phyloP scores from a whole-genome alignment of 2,329 filamentous ascomycete genomes.

The Drechslera avenae region DNA sequence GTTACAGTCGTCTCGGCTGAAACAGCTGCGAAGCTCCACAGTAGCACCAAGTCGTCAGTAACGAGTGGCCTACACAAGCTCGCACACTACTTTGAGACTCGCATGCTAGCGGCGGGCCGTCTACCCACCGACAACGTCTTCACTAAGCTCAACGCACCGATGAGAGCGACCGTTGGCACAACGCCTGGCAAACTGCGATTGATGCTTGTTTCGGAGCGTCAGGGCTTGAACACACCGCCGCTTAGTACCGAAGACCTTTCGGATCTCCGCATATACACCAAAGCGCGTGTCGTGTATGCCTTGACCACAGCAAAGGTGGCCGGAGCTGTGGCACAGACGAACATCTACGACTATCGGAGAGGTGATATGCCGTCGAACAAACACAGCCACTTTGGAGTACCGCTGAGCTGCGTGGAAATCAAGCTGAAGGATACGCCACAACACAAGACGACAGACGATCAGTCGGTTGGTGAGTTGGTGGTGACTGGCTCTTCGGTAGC shows the following conservation, averaged over 20 bases:
- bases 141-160: conserved; percentile 64
- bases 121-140: conserved; percentile 72
- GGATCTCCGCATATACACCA: conserved; percentile 80
- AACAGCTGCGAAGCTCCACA: conserved; percentile 71
- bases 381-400: conserved; percentile 77
- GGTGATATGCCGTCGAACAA: conserved; percentile 46
- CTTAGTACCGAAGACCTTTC: conserved; percentile 74
- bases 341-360: conserved; percentile 83
- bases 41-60: conserved; percentile 63
- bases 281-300: conserved; percentile 82
- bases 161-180: conserved; percentile 64
- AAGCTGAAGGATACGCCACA: conserved; percentile 67
- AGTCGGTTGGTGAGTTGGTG: conserved; percentile 62
- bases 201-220: conserved; percentile 77
- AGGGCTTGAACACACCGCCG: conserved; percentile 64
- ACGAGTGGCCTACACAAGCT: conserved; percentile 68
- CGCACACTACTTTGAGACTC: conserved; percentile 73
- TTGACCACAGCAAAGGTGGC: conserved; percentile 83
- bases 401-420: conserved; percentile 79
- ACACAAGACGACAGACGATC: conserved; percentile 67
- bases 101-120: conserved; percentile 72
- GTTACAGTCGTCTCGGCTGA: conserved; percentile 78
- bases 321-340: conserved; percentile 85
- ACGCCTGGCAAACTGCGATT: conserved; percentile 77
- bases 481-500: conserved; percentile 76